Evolutionary conservation across 768 basidiomycete genomes (phyloP), one percentile per base, ranked within the genome.

Genomic region (Sarcodon aspratus): DNA sequence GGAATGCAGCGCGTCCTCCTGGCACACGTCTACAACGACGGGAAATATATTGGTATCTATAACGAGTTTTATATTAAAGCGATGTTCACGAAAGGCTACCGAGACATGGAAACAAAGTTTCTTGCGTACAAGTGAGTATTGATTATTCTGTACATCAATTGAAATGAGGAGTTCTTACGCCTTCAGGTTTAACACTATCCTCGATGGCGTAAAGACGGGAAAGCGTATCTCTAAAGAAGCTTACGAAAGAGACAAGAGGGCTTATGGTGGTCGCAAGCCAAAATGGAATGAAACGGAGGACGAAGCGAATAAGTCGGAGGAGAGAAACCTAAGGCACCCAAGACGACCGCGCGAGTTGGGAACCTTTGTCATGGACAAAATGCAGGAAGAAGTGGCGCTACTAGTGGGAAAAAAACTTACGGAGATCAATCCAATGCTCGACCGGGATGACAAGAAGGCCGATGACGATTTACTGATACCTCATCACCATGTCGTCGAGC

Each of bases 141-240:
- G n/a, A 33, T 13, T 3, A 13, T n/a, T 31, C 18, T 13, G 34
- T 15, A 15, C 27, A 34, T 8, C 50, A 40, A 12, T 31, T 13
- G 3, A 45, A 9, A 48, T 37, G 27, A 47, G 37, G 15, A 43
- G 15, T 7, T 21, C 17, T 17, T 46, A 47, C n/a, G 4, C n/a
- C 17, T 15, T 43, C 44, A 72, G 74, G 66, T 75, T 76, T 59
- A 65, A 74, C 51, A 71, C 69, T 37, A 66, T 76, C 9, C 69
- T 85, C 1, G 82, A 85, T 54, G 74, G 76, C 1, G 55, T 72
- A 7, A 85, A 85, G 54, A 78, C 76, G 7, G 82, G 82, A 0
- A 66, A 73, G 46, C 65, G 63, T 1, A 67, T 83, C 36, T 56
- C 57, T 6, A 59, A 57, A 0, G 55, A 63, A 0, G 57, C 67